Evolutionary conservation across 2,329 filamentous ascomycete genomes (phyloP), one percentile per base, ranked within the genome.

Genomic region (Aureobasidium sp.): DNA sequence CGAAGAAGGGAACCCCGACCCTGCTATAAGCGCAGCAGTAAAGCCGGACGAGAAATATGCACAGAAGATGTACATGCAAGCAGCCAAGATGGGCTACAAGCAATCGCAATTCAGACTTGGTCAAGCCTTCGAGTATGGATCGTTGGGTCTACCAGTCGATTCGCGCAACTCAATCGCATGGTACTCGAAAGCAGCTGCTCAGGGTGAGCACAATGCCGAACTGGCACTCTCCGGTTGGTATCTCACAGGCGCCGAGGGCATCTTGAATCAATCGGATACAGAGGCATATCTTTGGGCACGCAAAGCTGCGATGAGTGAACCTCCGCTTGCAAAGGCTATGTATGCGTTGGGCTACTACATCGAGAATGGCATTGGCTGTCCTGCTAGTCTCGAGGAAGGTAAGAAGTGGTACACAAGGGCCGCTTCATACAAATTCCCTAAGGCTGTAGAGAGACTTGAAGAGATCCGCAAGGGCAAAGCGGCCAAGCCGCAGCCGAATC

Each of bases 281-380:
- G 94, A 99, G 73, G 94, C 94, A 0, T 99, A 97, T 73, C 82
- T 99, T 2, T 99, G 94, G 94, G 93, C 94, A 11, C 82, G 93
- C 27, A 97, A 97, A 75, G 93, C 94, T 2, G 94, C 94, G 0
- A 85, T 87, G 65, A 89, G 91, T 3, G 91, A 93, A 50, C 77
- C 77, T 13, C 78, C 78, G 3, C 76, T 97, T 41, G 86, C 91
- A 8, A 99, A 97, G 79, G 94, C 94, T 0, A 90, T 97, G 77
- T 97, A 97, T 76, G 94, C 93, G 0, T 96, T 99, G 89, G 94
- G 94, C 0, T 97, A 97, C 76, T 97, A 96, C 71, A 95, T 90
- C 0, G 94, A 99, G 75, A 87, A 94, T 53, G 94, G 94, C 13
- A 97, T 99, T 68, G 94, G 94, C 34, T 86, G 90, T 66, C 81